These are phyloP conservation scores for Aspergillus ustus DNA, from an alignment of 2,329 filamentous ascomycete species.

Conservation along the genomic window DNA sequence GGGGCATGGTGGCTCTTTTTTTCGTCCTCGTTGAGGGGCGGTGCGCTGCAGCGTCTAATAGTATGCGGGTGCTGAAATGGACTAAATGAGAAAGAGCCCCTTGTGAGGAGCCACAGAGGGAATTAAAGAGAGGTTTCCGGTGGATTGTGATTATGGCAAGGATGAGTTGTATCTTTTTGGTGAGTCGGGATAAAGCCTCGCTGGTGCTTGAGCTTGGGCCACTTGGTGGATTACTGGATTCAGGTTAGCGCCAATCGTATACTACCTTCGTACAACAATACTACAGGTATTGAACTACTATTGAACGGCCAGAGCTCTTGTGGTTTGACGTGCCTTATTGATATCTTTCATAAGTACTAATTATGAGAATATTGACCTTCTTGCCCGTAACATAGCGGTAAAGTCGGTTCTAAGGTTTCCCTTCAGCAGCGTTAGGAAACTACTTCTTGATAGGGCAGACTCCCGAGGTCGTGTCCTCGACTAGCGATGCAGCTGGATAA, in stretches of 20 bases:
- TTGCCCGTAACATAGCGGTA: too few species aligned
- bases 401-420: too few species aligned
- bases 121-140: background rate
- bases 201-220: background rate
- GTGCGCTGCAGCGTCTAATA: background rate
- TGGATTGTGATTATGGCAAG: background rate
- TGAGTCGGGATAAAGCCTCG: background rate
- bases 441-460: too few species aligned
- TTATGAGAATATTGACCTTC: too few species aligned
- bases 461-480: too few species aligned
- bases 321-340: too few species aligned
- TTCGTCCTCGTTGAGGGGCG: background rate
- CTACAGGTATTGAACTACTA: too few species aligned
- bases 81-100: background rate
- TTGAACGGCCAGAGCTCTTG: too few species aligned
- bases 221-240: background rate
- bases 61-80: background rate
- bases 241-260: background rate
- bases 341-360: too few species aligned
- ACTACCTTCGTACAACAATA: background rate
- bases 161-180: background rate
- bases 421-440: too few species aligned
- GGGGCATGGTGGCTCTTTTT: constrained; percentile 27
- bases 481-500: too few species aligned
- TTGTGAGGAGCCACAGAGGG: background rate